A percentile compares a stretch with the other conserved stretches of the same genome.
phyloP scores from a whole-genome alignment of 352 stramenopile species.

The Pythium dissimile region DNA sequence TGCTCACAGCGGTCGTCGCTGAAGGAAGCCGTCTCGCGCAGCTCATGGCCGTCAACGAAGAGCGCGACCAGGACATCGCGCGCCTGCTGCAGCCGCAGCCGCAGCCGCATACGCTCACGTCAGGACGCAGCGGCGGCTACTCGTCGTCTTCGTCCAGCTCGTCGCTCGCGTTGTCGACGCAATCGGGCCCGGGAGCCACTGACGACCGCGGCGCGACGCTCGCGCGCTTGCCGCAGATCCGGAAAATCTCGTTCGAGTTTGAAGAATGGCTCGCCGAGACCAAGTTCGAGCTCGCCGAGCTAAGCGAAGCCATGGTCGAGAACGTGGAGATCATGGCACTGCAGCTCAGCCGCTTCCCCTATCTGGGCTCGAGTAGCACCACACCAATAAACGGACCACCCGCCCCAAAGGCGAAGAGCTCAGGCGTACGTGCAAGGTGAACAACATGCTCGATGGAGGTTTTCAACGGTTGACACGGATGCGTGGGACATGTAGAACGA shows the following conservation, averaged over 20 bases:
- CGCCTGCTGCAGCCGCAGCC: not conserved
- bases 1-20: constrained; percentile 31
- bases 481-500: constrained; percentile 31
- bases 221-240: constrained; percentile 36
- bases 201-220: not conserved
- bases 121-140: not conserved
- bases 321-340: constrained; percentile 39
- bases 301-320: constrained; percentile 56
- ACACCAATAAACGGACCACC: not conserved
- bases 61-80: constrained; percentile 28
- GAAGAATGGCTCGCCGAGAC: constrained; percentile 38
- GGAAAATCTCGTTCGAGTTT: constrained; percentile 54
- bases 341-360: constrained; percentile 26
- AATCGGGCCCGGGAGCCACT: not conserved
- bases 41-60: constrained; percentile 46
- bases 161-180: constrained; percentile 22
- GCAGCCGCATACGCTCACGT: not conserved
- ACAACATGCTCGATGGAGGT: not conserved
- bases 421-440: constrained; percentile 1
- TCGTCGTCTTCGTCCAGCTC: constrained; percentile 11
- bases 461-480: not conserved
- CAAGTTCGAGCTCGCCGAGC: constrained; percentile 48
- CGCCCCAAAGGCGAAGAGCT: not conserved
- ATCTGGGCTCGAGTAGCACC: constrained; percentile 19
- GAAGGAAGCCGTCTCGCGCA: constrained; percentile 29